Conservation (phyloP, 192 early-diverging fungal genomes). For the Backusella sp. region DNA sequence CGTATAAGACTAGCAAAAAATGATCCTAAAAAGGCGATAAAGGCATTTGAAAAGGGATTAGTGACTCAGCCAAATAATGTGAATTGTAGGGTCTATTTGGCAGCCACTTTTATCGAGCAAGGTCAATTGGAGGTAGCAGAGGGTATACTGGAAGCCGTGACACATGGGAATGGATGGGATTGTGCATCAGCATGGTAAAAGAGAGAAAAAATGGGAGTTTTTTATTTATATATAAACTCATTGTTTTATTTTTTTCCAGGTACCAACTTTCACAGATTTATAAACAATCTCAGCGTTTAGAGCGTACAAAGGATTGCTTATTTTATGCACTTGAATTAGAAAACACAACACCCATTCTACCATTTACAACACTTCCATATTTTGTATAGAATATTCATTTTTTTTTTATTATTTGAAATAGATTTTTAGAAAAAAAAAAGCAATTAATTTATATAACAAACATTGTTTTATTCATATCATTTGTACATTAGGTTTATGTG, state of each 20-base stretch:
- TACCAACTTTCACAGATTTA: conserved; percentile 48
- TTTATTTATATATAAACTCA: neutral
- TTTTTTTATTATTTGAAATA: neutral
- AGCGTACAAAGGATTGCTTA: conserved; percentile 53
- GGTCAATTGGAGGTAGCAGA: conserved; percentile 51
- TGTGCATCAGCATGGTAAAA: conserved; percentile 57
- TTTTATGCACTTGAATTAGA: conserved; percentile 62
- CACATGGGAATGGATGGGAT: conserved; percentile 57
- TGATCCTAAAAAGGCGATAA: conserved; percentile 38
- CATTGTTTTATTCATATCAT: neutral
- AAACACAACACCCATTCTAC: conserved; percentile 45
- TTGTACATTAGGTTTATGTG: neutral
- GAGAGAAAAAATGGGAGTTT: neutral
- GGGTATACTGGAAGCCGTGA: conserved; percentile 48
- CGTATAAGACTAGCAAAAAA: conserved; percentile 38
- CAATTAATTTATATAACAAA: neutral
- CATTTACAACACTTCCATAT: conserved; percentile 45
- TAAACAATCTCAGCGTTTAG: conserved; percentile 38
- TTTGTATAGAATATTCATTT: conserved; percentile 19
- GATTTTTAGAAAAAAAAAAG: neutral
- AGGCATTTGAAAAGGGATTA: conserved; percentile 53
- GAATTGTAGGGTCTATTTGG: conserved; percentile 43
- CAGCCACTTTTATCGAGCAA: conserved; percentile 42
- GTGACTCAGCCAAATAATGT: conserved; percentile 43
- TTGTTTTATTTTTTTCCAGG: conserved; percentile 18